Base-by-base conservation (phyloP, 768 basidiomycete species). In the Termitomyces heimii region DNA sequence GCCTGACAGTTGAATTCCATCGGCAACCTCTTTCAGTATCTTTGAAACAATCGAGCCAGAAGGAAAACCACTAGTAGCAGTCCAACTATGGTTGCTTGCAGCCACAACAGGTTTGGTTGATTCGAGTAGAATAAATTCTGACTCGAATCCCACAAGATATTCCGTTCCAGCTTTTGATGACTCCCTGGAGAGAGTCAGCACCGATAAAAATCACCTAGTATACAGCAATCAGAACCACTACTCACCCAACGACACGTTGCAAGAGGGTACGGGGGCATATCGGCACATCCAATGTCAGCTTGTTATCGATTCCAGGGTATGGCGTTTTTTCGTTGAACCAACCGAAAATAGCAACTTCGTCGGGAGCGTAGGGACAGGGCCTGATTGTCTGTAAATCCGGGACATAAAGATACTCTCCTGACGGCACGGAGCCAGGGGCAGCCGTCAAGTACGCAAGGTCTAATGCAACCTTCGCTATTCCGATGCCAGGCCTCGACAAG, bases 141-240 rank as follows among this genome's bases (percentile, higher is more conserved):
- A 77, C 70, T 90, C 88, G 55, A 85, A 76, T 5, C 88, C 88
- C 39, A 87, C 74, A 40, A 89, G 75, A 65, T 86, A 88, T 3
- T 77, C 69, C 7, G 81, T 60, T 8, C 66, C 68, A 1, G 63
- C 60, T 2, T 51, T 51, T 55, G 68, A 65, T 0, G 75, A 71
- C 57, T 71, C 63, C 22, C 73, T 76, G n/a, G 1, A 12, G 28
- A 50, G 39, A 1, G 56, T 62, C 10, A 53, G 31, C 48, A 24
- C 26, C n/a, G n/a, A n/a, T n/a, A n/a, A n/a, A n/a, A n/a, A n/a
- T n/a, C n/a, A n/a, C n/a, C n/a, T n/a, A n/a, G n/a, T 31, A 9
- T 34, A 29, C 24, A n/a, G 3, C 35, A n/a, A n/a, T n/a, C 5
- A 48, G 35, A 48, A n/a, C 35, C 26, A 55, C 3, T n/a, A 66